Base-by-base conservation (phyloP, 495 filamentous ascomycete species). In the Neohortaea acidophila region DNA sequence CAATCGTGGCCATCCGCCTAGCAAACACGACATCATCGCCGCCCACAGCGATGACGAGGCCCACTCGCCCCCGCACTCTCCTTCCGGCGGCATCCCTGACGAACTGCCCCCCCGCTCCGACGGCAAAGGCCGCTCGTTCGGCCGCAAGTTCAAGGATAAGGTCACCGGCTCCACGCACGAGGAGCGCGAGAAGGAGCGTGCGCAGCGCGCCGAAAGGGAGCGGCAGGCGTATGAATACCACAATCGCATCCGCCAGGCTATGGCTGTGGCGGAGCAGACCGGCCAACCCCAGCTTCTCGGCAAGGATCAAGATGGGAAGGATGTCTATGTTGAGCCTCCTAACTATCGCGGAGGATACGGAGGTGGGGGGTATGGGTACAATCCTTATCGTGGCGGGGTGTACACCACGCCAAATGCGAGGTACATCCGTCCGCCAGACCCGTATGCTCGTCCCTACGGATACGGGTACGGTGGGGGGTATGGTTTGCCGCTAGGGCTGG, bases 141-240 rank as follows among this genome's bases (percentile, higher is more conserved):
- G 61, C 10, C 58, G 65, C 31, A 61, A 52, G 21, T 47, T 69
- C 42, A 69, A 69, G 38, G 64, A 68, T 43, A 60, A 61, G 34
- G 14, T 68, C 14, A 69, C 66, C 0, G 30, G 48, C 35, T 55
- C 52, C 0, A 65, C 65, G 11, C 66, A 68, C 51, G 53, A 61
- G 24, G 41, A 69, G 39, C 61, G 65, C 25, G 59, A 57, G 38
- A 28, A 30, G 8, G 36, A 52, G 28, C 56, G 65, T 18, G 25
- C 36, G n/a, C 40, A 49, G 34, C 62, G 63, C 24, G 62, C 53
- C 9, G 58, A 59, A 27, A 44, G 60, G 15, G 65, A 68, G 39
- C 45, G 43, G 1, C 29, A 39, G 19, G 41, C 51, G 7, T 68
- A 67, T 46, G 41, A 55, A 22, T 52, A 45, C 12, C 62, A 69